phyloP scores from a whole-genome alignment of 108 stramenopile species.

The Skeletonema costatum region DNA sequence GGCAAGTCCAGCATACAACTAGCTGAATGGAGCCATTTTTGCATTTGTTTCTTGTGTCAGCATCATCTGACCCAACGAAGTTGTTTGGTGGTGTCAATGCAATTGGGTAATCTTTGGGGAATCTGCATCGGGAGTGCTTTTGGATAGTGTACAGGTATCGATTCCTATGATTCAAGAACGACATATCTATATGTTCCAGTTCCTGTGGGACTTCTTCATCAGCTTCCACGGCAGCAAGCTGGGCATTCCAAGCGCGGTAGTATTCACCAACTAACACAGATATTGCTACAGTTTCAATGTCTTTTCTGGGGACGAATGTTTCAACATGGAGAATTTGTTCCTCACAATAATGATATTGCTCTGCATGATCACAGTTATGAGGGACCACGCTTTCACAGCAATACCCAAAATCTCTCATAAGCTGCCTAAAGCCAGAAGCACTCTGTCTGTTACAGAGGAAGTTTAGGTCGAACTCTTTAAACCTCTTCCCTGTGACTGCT shows the following conservation, averaged over 20 bases:
- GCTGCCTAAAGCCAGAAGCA: background rate
- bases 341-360: too few species aligned
- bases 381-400: background rate
- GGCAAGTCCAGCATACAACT: background rate
- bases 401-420: background rate
- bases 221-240: background rate
- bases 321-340: background rate
- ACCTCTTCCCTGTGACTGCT: background rate
- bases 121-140: background rate
- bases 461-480: background rate
- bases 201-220: background rate
- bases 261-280: background rate
- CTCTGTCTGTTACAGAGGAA: background rate
- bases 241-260: background rate
- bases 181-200: background rate
- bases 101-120: background rate
- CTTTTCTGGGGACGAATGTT: background rate
- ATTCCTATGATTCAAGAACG: background rate
- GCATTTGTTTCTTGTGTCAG: background rate
- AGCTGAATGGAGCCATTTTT: background rate
- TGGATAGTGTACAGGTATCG: background rate
- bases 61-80: background rate
- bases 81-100: background rate
- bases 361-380: background rate
- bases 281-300: background rate